Evolutionary conservation across 202 grass and related monocot genomes (phyloP).

Genomic region (Hordeum pubiflorum): DNA sequence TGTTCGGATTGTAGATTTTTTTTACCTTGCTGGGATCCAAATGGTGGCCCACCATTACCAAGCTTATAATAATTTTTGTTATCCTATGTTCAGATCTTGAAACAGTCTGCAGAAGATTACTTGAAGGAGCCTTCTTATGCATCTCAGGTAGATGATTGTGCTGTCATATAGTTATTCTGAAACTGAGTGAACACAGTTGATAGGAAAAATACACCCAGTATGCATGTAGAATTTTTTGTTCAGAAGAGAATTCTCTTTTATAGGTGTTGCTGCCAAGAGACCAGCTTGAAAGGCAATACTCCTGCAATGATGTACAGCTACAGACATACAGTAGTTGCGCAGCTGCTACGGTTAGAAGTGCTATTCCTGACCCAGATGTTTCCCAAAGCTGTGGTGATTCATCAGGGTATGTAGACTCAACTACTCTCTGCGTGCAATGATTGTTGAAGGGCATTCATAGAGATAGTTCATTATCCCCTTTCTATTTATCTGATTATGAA

Average conservation of each 20-base stretch:
- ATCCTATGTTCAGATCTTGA: conserved; percentile 50
- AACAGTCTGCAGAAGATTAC: conserved; percentile 57
- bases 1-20: background rate
- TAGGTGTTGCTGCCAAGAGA: conserved; percentile 68
- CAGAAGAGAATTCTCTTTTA: conserved; percentile 23
- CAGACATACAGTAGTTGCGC: conserved; percentile 39
- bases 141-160: conserved; percentile 54
- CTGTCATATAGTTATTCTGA: conserved; percentile 9
- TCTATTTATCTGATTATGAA: conserved; percentile 15
- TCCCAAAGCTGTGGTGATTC: conserved; percentile 43
- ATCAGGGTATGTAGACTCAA: conserved; percentile 55
- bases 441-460: background rate
- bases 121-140: conserved; percentile 61
- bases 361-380: conserved; percentile 79
- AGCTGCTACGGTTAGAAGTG: conserved; percentile 60
- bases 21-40: conserved; percentile 7
- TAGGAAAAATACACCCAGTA: background rate
- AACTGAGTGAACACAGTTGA: background rate
- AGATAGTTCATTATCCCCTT: conserved; percentile 13
- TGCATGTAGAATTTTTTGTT: conserved; percentile 13
- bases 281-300: conserved; percentile 53
- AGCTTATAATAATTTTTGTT: background rate
- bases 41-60: background rate
- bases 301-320: conserved; percentile 10
- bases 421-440: background rate